Percentiles rank a stretch among this genome's conserved stretches.
These are phyloP conservation scores for Cerioporus squamosus DNA, from an alignment of 1,284 basidiomycete species.

Conservation along the genomic window DNA sequence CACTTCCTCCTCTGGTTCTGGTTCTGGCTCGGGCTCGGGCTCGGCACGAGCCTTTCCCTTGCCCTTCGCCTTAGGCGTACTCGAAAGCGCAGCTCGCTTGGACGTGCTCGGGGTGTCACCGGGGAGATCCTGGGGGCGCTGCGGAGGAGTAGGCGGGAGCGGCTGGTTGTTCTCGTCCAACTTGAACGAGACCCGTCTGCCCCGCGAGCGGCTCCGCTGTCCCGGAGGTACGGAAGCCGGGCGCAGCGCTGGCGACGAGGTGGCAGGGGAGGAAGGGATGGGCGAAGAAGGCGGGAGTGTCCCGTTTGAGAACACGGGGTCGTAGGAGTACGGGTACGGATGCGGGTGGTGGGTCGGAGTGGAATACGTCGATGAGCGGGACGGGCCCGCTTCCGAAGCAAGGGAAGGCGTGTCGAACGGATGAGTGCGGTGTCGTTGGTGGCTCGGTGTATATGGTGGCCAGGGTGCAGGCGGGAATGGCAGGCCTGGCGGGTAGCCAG, in stretches of 20 bases:
- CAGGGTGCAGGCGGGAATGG: constrained; percentile 13
- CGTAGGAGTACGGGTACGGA: constrained; percentile 42
- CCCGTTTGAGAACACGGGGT: constrained; percentile 46
- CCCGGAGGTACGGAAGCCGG: constrained; percentile 21
- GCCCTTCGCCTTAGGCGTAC: constrained; percentile 8
- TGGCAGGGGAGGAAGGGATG: constrained; percentile 31
- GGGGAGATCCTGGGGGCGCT: neutral
- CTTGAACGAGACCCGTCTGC: constrained; percentile 37
- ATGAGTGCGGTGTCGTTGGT: constrained; percentile 14
- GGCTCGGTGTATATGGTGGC: constrained; percentile 37
- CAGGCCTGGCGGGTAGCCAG: constrained; percentile 10
- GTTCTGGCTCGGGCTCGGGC: neutral
- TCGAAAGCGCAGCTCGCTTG: neutral
- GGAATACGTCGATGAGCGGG: constrained; percentile 30
- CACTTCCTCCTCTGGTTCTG: constrained; percentile 10
- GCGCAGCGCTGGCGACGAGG: constrained; percentile 22
- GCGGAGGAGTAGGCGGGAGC: constrained; percentile 12
- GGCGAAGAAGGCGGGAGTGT: constrained; percentile 54
- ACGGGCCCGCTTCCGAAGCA: constrained; percentile 23
- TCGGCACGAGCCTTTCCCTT: constrained; percentile 24
- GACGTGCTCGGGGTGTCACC: no score
- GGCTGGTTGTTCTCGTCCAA: constrained; percentile 29
- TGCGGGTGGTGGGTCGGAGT: constrained; percentile 46
- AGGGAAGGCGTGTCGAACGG: constrained; percentile 18
- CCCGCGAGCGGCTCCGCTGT: constrained; percentile 32